phyloP scores from a whole-genome alignment of 306 rosid genomes.

The Cucurbita argyrosperma region DNA sequence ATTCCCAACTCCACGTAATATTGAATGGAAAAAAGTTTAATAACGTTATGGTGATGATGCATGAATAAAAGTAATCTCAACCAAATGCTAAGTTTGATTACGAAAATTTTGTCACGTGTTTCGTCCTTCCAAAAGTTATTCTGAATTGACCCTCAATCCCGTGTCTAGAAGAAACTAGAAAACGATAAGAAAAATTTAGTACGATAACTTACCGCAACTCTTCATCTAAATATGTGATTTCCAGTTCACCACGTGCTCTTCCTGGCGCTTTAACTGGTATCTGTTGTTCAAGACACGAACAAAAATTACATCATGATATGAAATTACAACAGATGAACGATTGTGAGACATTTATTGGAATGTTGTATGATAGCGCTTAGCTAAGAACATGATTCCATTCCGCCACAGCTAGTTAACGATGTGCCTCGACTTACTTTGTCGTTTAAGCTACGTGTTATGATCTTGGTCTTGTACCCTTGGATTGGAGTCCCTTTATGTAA shows the following conservation, averaged over 20 bases:
- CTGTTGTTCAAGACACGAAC: slow-evolving; percentile 24
- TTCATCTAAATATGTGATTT: slow-evolving; percentile 75
- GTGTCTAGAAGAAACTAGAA: neutral
- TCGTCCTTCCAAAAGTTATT: no score
- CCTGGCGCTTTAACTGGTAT: slow-evolving; percentile 85
- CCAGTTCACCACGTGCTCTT: slow-evolving; percentile 78
- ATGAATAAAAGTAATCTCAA: neutral
- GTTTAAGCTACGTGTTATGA: no score
- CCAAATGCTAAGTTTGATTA: neutral
- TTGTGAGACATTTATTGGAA: neutral
- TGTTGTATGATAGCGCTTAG: neutral
- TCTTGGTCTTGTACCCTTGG: no score
- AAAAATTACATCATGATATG: neutral
- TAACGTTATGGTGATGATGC: neutral
- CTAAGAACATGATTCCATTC: neutral
- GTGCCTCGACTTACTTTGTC: no score
- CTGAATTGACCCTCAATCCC: neutral
- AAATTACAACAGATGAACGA: neutral
- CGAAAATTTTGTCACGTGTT: neutral
- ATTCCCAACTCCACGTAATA: no score
- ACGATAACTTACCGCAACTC: slow-evolving; percentile 55
- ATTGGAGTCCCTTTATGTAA: no score
- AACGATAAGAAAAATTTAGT: neutral
- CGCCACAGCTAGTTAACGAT: neutral
- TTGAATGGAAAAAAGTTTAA: neutral